Base-by-base conservation (phyloP, 306 rosid species). In the Cucumis hystrix region DNA sequence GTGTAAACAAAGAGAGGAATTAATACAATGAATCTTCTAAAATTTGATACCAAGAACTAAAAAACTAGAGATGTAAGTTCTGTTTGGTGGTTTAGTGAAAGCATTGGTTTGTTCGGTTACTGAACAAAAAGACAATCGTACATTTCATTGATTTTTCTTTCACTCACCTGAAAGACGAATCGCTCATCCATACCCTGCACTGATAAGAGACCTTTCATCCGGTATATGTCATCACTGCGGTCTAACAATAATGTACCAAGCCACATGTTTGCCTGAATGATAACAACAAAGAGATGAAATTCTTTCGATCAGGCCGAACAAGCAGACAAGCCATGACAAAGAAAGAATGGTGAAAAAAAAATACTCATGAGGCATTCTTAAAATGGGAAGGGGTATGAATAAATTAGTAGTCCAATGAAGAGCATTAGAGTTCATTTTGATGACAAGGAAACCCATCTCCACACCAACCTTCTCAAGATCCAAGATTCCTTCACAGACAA, bases 401-500 rank as follows among this genome's bases (percentile, higher is more conserved):
- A 23, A 25, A 60, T 23, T 60, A 28, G 11, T 35, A 63, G 11
- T 30, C 39, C 43, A 13, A 30, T 63, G 69, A 33, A 30, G 69
- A 15, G 33, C 30, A 6, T 14, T 63, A 63, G 10, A 68, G 52
- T 43, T 68, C 10, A 43, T 43, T 41, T 43, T 11, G 75, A 40
- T 20, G 28, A 40, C 33, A 41, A 9, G 8, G 25, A 70, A 18
- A 8, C 30, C 39, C 33, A 70, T 70, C 30, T 71, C 43, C 59
- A 47, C 59, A 76, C 87, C 13, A 66, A 90, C 97, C 99, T 92
- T 95, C 87, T 95, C 97, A 75, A 95, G 99, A 79, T 95, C 99
- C 82, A 95, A 83, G 91, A 78, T 91, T 79, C 99, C 99, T 85
- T 92, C 99, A 82, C 99, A 92, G 83, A 95, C 97, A 71, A 92